Evolutionary conservation across 1,284 basidiomycete genomes (phyloP).

Genomic region (Bjerkandera adusta): DNA sequence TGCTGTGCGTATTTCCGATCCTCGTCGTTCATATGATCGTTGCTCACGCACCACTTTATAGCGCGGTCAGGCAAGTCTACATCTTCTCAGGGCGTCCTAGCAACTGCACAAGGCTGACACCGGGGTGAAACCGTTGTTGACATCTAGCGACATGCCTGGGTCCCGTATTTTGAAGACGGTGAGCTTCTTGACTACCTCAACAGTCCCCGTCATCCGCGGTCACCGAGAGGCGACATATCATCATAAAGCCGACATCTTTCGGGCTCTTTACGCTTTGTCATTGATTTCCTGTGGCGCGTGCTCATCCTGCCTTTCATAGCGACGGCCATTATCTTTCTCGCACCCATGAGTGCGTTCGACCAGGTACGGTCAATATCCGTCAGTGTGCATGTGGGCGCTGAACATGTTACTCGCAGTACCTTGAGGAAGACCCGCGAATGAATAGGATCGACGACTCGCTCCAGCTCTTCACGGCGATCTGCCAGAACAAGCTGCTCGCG

Average conservation of each 20-base stretch:
- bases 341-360: slow-evolving; percentile 81
- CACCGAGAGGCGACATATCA: too few relatives aligned
- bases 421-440: slow-evolving; percentile 74
- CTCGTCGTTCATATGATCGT: not conserved
- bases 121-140: not conserved
- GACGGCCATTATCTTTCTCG: slow-evolving; percentile 72
- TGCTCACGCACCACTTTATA: slow-evolving; percentile 21
- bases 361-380: slow-evolving; percentile 46
- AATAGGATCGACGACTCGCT: slow-evolving; percentile 81
- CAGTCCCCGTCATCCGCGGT: not conserved
- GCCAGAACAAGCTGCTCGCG: slow-evolving; percentile 70
- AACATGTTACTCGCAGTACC: slow-evolving; percentile 48
- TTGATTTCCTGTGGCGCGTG: not conserved
- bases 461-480: slow-evolving; percentile 71
- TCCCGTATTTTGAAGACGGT: slow-evolving; percentile 83
- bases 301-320: slow-evolving; percentile 35
- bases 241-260: too few relatives aligned
- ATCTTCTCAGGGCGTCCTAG: slow-evolving; percentile 1
- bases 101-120: too few relatives aligned
- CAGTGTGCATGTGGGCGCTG: slow-evolving; percentile 5
- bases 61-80: slow-evolving; percentile 50
- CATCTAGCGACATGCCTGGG: slow-evolving; percentile 70
- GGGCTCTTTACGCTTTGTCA: not conserved
- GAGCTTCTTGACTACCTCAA: slow-evolving; percentile 26
- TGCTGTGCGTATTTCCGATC: slow-evolving; percentile 47